Evolutionary conservation across 2,329 filamentous ascomycete species (phyloP), one percentile per base, ranked within the genome.

Genomic region (Epichloe aotearoae): DNA sequence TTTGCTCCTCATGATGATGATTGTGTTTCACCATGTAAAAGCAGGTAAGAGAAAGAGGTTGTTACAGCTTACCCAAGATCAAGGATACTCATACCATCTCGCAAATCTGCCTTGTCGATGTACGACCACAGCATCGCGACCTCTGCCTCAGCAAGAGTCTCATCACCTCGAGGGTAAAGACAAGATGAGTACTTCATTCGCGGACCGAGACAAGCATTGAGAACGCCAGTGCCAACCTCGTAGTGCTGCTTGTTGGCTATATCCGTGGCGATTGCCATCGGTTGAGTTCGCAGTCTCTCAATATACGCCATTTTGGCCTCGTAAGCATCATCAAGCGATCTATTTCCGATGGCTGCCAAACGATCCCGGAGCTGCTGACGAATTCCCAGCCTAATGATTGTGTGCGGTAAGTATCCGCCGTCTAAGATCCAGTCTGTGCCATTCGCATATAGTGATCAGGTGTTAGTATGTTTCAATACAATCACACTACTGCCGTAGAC

Each of bases 141-240:
- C 65, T 86, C 83, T 2, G 82, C 82, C 62, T 84, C 71, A 2
- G 70, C 82, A 49, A 86, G 65, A n/a, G 74, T 82, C 67, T 82
- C 77, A 53, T 69, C 67, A 15, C 79, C 80, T 53, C 74, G 76
- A 4, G 77, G 75, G 62, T 86, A 86, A 59, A 84, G 67, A 61
- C 79, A 83, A 55, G 71, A 74, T n/a, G 76, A 82, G 63, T 86
- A 87, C 72, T 86, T 86, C 81, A 86, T 86, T 50, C 82, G 69
- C 4, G 80, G 79, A 0, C 83, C 83, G 12, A 87, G 67, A 62
- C 75, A 80, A 30, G 74, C 76, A 30, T 68, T 65, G 40, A 86
- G 64, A 23, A 86, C 77, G 3, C 78, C 79, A 0, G 82, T 84
- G 39, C 79, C 80, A 40, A 86, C 82, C 66, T 86, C 83, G 60